phyloP scores from a whole-genome alignment of 2,329 filamentous ascomycete species.

The Fusarium scirpi region DNA sequence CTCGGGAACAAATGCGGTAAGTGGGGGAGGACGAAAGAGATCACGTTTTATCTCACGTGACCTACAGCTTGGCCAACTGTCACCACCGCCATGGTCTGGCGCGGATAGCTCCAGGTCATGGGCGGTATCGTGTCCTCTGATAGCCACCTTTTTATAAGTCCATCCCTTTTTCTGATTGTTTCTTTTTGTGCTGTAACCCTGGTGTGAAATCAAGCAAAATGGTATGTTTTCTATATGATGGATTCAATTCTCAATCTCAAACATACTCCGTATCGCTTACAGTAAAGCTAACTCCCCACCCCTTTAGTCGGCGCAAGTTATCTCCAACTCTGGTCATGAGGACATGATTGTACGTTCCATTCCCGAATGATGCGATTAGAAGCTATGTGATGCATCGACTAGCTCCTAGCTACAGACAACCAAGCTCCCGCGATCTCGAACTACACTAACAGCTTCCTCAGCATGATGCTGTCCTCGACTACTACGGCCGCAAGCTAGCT shows the following conservation, averaged over 20 bases:
- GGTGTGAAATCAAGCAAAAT: constrained; percentile 40
- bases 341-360: constrained; percentile 93
- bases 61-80: constrained; percentile 42
- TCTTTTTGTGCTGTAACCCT: constrained; percentile 30
- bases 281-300: constrained; percentile 46
- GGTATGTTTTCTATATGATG: constrained; percentile 34
- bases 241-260: background rate
- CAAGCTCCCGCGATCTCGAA: constrained; percentile 14
- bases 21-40: constrained; percentile 28
- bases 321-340: constrained; percentile 76
- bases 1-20: constrained; percentile 37
- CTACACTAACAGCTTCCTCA: constrained; percentile 52
- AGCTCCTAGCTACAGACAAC: background rate
- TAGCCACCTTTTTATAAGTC: constrained; percentile 38
- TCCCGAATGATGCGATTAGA: constrained; percentile 13
- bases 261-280: background rate
- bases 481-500: constrained; percentile 95
- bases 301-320: constrained; percentile 57
- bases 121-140: constrained; percentile 49
- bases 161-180: constrained; percentile 24
- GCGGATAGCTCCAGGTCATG: constrained; percentile 44
- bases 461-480: constrained; percentile 99
- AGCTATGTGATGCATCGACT: constrained; percentile 10
- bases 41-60: constrained; percentile 44
- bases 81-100: constrained; percentile 44